Base-by-base conservation (phyloP, 345 rosid genomes). In the Ceriops zippeliana region DNA sequence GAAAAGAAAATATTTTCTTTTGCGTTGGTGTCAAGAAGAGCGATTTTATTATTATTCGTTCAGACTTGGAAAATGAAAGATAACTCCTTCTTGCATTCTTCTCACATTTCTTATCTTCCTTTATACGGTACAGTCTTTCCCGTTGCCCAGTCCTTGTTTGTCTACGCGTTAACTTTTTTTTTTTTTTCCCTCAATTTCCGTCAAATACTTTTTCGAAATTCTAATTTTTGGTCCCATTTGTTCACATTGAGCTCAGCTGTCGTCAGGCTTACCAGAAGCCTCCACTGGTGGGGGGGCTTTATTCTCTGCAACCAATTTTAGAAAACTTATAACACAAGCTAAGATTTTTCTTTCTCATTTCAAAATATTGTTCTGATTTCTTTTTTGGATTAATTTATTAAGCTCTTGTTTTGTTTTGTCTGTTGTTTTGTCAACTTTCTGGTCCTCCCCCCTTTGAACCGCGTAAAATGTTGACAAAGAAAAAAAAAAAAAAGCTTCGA, bases 91-190 rank as follows among this genome's bases (percentile, higher is more conserved):
- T 24, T 38, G 54, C 69, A 74, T 68, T 52, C 74, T 71, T 70
- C 53, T 73, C 62, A 57, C 73, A 62, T 54, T 58, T 71, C 74
- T 66, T 75, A 38, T 73, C 66, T 77, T 69, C 61, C 54, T 68
- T 67, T 60, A 30, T 4, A 30, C 73, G 67, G 76, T 74, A 38
- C 46, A 38, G 46, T 38, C 15, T 11, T 38, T 38, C 46, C 83
- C 26, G 38, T 70, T 61, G 77, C 67, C 5, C 66, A 35, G 83
- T 87, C 86, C 79, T 71, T 79, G 90, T 89, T 96, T 83, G 83
- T 89, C 84, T 75, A 93, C 98, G 98, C 97, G 98, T 66, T 85
- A 90, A 90, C 91, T 68, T 61, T 54, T 63, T 60, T 52, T 52
- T 74, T 62, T 66, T 52, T 62, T 52, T 26, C 31, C 63, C 10